A percentile compares a stretch with the other conserved stretches of the same genome.
These are phyloP conservation scores for Aureobasidium sp. DNA, from an alignment of 2,329 filamentous ascomycete genomes.

Conservation along the genomic window DNA sequence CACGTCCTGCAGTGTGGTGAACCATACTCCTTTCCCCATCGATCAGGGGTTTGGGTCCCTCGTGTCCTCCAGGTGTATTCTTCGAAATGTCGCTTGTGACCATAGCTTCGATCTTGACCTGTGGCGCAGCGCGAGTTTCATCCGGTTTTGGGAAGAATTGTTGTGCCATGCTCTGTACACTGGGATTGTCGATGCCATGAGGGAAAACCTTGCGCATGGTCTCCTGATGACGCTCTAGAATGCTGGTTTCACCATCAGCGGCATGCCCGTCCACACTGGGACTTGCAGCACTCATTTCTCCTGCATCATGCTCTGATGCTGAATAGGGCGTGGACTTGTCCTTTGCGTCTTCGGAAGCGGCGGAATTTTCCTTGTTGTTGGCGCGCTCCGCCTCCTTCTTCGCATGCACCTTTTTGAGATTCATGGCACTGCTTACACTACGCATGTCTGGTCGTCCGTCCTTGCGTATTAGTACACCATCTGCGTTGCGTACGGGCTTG, in stretches of 20 bases:
- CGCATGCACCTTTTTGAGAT: slow-evolving; percentile 43
- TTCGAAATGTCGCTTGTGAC: not conserved
- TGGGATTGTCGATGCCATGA: slow-evolving; percentile 17
- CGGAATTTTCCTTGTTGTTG: slow-evolving; percentile 22
- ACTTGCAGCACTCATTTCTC: slow-evolving; percentile 8
- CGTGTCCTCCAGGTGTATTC: not conserved
- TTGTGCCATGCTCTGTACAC: slow-evolving; percentile 16
- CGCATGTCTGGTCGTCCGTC: slow-evolving; percentile 45
- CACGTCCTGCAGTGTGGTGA: not conserved
- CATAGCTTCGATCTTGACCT: slow-evolving; percentile 14
- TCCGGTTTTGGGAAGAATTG: slow-evolving; percentile 19
- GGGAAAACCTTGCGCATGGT: slow-evolving; percentile 27
- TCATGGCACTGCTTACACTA: slow-evolving; percentile 44
- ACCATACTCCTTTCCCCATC: slow-evolving; percentile 11
- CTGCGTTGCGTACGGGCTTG: slow-evolving; percentile 42
- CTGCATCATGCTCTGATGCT: slow-evolving; percentile 2
- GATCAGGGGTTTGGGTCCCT: not conserved
- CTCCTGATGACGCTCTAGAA: slow-evolving; percentile 21
- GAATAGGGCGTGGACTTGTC: slow-evolving; percentile 1
- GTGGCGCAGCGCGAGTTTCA: not conserved
- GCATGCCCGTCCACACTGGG: slow-evolving; percentile 16
- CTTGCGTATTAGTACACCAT: slow-evolving; percentile 44
- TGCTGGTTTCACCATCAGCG: slow-evolving; percentile 18
- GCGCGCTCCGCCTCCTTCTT: slow-evolving; percentile 36
- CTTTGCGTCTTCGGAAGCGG: slow-evolving; percentile 14